Evolutionary conservation across 371 early-diverging fungal genomes (phyloP).

Genomic region (Dinochytrium kinnereticum): DNA sequence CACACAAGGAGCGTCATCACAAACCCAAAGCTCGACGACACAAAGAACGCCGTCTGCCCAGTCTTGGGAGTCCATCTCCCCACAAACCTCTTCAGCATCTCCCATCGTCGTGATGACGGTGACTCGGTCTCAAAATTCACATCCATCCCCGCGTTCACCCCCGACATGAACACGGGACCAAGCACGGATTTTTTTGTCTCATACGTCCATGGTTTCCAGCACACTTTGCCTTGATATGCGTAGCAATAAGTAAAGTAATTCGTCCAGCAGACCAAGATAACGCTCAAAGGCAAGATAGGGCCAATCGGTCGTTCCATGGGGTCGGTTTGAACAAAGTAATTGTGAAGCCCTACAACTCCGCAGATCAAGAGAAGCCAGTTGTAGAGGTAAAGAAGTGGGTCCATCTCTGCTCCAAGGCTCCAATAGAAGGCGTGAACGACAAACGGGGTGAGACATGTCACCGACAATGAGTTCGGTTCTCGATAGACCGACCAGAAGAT

Average conservation of each 20-base stretch:
- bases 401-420: slow-evolving; percentile 22
- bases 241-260: slow-evolving; percentile 37
- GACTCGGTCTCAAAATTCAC: too few species aligned
- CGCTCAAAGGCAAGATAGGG: slow-evolving; percentile 3
- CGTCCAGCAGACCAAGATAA: slow-evolving; percentile 11
- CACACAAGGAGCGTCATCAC: background rate
- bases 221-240: slow-evolving; percentile 23
- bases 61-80: background rate
- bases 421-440: slow-evolving; percentile 32
- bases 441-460: slow-evolving; percentile 22
- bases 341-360: slow-evolving; percentile 14
- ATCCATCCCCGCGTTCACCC: too few species aligned
- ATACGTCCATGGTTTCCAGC: background rate
- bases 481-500: slow-evolving; percentile 18
- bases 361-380: slow-evolving; percentile 17
- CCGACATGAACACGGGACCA: too few species aligned
- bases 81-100: too few species aligned
- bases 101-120: too few species aligned
- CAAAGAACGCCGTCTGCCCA: too few species aligned
- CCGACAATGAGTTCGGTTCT: slow-evolving; percentile 29
- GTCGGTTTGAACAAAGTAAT: background rate
- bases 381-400: slow-evolving; percentile 28
- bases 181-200: background rate
- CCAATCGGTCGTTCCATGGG: background rate
- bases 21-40: background rate